phyloP scores from a whole-genome alignment of 768 basidiomycete genomes.

The Trametes villosa region DNA sequence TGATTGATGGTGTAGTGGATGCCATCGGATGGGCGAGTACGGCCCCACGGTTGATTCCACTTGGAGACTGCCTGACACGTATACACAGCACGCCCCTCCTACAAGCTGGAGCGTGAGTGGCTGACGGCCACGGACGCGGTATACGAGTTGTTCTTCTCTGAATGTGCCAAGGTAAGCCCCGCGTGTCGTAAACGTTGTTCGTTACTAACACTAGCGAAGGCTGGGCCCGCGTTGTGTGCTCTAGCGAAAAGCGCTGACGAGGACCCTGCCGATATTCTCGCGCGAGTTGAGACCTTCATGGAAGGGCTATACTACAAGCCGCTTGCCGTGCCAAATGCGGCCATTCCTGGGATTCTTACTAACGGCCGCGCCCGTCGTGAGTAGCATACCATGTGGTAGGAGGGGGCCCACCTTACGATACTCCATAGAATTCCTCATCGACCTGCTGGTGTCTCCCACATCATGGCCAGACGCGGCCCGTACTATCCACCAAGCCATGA shows the following conservation, averaged over 20 bases:
- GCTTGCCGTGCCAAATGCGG: conserved; percentile 31
- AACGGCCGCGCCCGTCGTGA: conserved; percentile 31
- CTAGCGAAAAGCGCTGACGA: conserved; percentile 27
- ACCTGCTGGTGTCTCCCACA: conserved; percentile 25
- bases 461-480: conserved; percentile 28
- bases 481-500: conserved; percentile 28
- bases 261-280: conserved; percentile 23
- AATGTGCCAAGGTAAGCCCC: conserved; percentile 32
- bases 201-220: conserved; percentile 18
- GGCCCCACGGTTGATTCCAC: conserved; percentile 6
- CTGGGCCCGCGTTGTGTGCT: conserved; percentile 33
- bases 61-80: not conserved
- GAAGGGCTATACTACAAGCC: conserved; percentile 31
- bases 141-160: conserved; percentile 31
- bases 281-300: conserved; percentile 31
- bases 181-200: too few species aligned
- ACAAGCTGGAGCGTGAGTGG: conserved; percentile 30
- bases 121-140: conserved; percentile 31
- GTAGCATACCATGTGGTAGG: too few species aligned
- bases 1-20: conserved; percentile 39
- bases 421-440: conserved; percentile 14
- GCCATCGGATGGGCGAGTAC: conserved; percentile 34
- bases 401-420: not conserved
- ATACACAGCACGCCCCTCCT: conserved; percentile 20
- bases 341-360: conserved; percentile 33